These are phyloP conservation scores for Raffaelea arxii DNA, from an alignment of 2,329 filamentous ascomycete genomes.

Conservation along the genomic window DNA sequence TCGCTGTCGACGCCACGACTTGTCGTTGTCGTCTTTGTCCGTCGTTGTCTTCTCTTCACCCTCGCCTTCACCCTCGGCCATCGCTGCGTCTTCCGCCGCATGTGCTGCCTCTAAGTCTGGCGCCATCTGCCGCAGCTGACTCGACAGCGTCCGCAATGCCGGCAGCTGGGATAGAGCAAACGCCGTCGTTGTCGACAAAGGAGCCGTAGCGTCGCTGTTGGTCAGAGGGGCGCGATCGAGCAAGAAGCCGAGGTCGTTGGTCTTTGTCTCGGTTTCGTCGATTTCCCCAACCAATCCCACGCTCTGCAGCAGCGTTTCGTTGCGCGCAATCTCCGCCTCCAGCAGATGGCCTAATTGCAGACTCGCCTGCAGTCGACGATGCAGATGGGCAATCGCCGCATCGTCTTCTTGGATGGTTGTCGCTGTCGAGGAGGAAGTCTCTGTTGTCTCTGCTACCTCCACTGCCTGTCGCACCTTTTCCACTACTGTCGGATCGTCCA, in stretches of 20 bases:
- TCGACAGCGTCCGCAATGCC: conserved; percentile 58
- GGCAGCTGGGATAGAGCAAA: conserved; percentile 81
- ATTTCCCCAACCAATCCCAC: conserved; percentile 39
- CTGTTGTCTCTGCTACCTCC: conserved; percentile 6
- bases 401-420: conserved; percentile 18
- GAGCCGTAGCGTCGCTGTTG: conserved; percentile 39
- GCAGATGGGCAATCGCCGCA: conserved; percentile 58
- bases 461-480: too few species aligned
- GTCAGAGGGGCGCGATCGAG: conserved; percentile 40
- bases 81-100: conserved; percentile 15
- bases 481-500: too few species aligned
- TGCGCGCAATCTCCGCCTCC: conserved; percentile 58
- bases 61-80: neutral
- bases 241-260: conserved; percentile 44
- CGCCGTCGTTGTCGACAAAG: conserved; percentile 60
- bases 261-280: conserved; percentile 17
- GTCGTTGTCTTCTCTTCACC: conserved; percentile 18
- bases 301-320: conserved; percentile 58
- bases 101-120: conserved; percentile 42
- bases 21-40: conserved; percentile 18
- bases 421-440: neutral
- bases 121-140: conserved; percentile 51
- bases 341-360: conserved; percentile 63
- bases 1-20: conserved; percentile 59
- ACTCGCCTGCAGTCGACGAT: conserved; percentile 69